Conservation (phyloP, 139 green algal species). For the Chlamydomonas sphaeroides region DNA sequence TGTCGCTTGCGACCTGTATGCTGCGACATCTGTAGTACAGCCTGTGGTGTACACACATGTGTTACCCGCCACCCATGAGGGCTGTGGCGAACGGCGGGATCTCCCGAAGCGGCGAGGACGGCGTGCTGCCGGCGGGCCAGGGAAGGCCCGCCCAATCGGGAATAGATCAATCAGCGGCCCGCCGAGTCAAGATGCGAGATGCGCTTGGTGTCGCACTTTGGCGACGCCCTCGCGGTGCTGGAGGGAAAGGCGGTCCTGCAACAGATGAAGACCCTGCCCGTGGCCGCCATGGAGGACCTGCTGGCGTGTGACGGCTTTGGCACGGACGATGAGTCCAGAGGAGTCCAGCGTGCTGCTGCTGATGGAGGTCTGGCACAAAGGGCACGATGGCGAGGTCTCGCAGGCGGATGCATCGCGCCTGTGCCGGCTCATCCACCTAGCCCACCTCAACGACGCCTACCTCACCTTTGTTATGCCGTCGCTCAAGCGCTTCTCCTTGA, state of each 20-base stretch:
- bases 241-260: neutral
- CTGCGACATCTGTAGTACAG: no score
- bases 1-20: no score
- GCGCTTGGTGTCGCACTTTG: constrained; percentile 1
- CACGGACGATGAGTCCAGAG: constrained; percentile 21
- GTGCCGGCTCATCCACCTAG: neutral
- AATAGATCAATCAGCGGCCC: no score
- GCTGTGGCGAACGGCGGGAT: no score
- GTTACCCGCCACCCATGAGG: no score
- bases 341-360: constrained; percentile 19
- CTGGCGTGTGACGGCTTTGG: constrained; percentile 9
- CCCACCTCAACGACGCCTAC: neutral
- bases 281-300: constrained; percentile 3
- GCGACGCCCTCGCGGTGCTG: neutral
- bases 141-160: no score
- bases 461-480: neutral
- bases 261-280: neutral
- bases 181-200: no score
- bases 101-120: no score
- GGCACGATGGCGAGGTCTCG: neutral
- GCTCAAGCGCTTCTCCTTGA: no score
- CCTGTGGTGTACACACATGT: no score
- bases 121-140: no score
- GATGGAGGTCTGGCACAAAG: neutral
- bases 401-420: no score